Percentiles rank a stretch among this genome's conserved stretches.
phyloP scores from a whole-genome alignment of 1,284 basidiomycete genomes.

The Exobasidium cylindrosporum region DNA sequence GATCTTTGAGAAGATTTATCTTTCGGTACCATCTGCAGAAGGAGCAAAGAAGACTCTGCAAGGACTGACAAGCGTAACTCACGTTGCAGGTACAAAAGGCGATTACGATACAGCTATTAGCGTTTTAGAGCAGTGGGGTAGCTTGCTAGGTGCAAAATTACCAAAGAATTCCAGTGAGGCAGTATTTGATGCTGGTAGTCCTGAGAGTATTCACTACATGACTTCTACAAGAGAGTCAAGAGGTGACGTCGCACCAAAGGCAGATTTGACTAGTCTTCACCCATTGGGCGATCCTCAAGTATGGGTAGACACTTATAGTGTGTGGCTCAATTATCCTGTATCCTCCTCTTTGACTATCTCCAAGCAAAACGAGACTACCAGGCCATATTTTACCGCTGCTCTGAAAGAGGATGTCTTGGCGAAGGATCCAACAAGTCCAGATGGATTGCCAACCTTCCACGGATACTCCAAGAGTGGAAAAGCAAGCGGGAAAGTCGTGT shows the following conservation, averaged over 20 bases:
- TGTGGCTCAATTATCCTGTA: slow-evolving; percentile 50
- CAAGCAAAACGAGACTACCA: slow-evolving; percentile 45
- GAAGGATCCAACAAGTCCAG: slow-evolving; percentile 57
- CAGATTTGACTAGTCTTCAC: not conserved
- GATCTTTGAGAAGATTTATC: slow-evolving; percentile 9
- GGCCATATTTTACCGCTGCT: slow-evolving; percentile 65
- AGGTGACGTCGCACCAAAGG: not conserved
- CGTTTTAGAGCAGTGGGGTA: slow-evolving; percentile 42
- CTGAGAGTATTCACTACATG: slow-evolving; percentile 32
- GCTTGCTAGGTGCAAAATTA: slow-evolving; percentile 32
- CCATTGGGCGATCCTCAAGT: slow-evolving; percentile 26
- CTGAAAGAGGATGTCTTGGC: slow-evolving; percentile 56
- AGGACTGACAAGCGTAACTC: slow-evolving; percentile 39
- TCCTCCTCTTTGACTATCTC: slow-evolving; percentile 38
- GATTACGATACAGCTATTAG: slow-evolving; percentile 40
- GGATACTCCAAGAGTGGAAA: slow-evolving; percentile 55
- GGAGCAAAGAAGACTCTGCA: slow-evolving; percentile 21
- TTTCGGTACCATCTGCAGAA: not conserved
- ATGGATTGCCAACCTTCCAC: slow-evolving; percentile 58
- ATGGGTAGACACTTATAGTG: slow-evolving; percentile 52
- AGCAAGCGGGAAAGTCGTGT: slow-evolving; percentile 67
- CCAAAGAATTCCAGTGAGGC: slow-evolving; percentile 26
- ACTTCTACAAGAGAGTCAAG: slow-evolving; percentile 10
- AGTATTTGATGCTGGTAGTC: slow-evolving; percentile 49
- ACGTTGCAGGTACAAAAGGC: slow-evolving; percentile 35